phyloP scores from a whole-genome alignment of 164 flowering plant genomes.

The Piper longum region DNA sequence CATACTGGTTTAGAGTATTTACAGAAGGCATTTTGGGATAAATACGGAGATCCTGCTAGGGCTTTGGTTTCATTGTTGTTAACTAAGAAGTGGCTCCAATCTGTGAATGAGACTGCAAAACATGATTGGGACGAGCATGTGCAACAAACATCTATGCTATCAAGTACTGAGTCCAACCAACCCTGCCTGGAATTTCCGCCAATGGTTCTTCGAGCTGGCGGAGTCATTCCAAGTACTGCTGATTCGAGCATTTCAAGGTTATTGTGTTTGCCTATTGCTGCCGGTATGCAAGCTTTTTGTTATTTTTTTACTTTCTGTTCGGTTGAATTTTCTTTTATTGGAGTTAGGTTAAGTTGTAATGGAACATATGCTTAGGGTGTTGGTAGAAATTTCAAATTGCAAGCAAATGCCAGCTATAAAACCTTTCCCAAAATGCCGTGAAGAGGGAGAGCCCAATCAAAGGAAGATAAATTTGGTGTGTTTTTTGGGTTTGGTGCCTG shows the following conservation, averaged over 20 bases:
- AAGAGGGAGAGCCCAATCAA: too few species aligned
- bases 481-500: too few species aligned
- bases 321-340: too few species aligned
- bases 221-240: conserved; percentile 23
- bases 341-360: too few species aligned
- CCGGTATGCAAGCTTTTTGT: neutral
- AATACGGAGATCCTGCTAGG: conserved; percentile 47
- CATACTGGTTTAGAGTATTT: conserved; percentile 77
- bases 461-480: too few species aligned
- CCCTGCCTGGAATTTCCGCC: conserved; percentile 32
- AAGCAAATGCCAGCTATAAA: neutral
- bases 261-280: too few species aligned
- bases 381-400: too few species aligned
- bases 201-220: conserved; percentile 61
- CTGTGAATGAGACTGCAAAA: conserved; percentile 25
- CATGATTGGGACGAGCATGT: conserved; percentile 68
- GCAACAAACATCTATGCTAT: conserved; percentile 20
- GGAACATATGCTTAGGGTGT: too few species aligned
- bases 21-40: conserved; percentile 53
- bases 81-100: conserved; percentile 55
- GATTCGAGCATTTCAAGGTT: neutral
- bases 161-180: neutral
- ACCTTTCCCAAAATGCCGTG: neutral
- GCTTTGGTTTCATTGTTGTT: conserved; percentile 40
- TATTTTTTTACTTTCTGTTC: neutral